Conservation (phyloP, 1,284 basidiomycete species). For the Pascua guehoae region DNA sequence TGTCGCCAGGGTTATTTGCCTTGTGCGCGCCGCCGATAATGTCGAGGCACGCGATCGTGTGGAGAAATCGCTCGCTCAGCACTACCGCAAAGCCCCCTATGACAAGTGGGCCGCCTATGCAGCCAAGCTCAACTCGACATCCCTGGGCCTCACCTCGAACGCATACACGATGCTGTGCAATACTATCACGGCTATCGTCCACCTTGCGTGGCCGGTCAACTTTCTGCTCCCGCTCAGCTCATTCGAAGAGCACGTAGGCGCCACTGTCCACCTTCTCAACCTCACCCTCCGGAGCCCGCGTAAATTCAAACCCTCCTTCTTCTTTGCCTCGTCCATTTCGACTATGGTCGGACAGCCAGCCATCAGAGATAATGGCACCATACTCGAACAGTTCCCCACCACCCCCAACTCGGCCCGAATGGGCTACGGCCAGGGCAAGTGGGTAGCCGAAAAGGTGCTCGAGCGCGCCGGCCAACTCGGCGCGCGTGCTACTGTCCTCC, state of each 20-base stretch:
- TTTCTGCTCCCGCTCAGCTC: conserved; percentile 49
- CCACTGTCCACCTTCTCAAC: conserved; percentile 57
- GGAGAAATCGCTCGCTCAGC: conserved; percentile 30
- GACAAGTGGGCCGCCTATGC: conserved; percentile 52
- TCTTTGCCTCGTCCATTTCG: conserved; percentile 55
- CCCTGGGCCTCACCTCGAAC: conserved; percentile 50
- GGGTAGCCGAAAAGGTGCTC: conserved; percentile 59
- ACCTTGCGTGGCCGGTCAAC: conserved; percentile 50
- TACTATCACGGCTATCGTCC: conserved; percentile 54
- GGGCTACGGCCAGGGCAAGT: conserved; percentile 61
- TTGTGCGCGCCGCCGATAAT: conserved; percentile 49
- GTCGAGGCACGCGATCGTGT: conserved; percentile 32
- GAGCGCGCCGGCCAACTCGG: conserved; percentile 35
- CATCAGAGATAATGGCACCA: conserved; percentile 24
- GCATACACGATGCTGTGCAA: conserved; percentile 48
- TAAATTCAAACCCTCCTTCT: conserved; percentile 44
- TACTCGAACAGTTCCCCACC: conserved; percentile 33
- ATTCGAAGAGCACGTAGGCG: conserved; percentile 56
- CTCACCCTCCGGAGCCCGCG: conserved; percentile 46
- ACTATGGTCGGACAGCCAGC: conserved; percentile 55
- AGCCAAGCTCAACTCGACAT: conserved; percentile 50
- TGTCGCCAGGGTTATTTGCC: conserved; percentile 55
- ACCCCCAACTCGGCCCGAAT: conserved; percentile 43
- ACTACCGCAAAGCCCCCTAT: conserved; percentile 23
- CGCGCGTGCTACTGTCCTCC: conserved; percentile 24